These are phyloP conservation scores for Tricholomella constricta DNA, from an alignment of 768 basidiomycete species.

Conservation along the genomic window DNA sequence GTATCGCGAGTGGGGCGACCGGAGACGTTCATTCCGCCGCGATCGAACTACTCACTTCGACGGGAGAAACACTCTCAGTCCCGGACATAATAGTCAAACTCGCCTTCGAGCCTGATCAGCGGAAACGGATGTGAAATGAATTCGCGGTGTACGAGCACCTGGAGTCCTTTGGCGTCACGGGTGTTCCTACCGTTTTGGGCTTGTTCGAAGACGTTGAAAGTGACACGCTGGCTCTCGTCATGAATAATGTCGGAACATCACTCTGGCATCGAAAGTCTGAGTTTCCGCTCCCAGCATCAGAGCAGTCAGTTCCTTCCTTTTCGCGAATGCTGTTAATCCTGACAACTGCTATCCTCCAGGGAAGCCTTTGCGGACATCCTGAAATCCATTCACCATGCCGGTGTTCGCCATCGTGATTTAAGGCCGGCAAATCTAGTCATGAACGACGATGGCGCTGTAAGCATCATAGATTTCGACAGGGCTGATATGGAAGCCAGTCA, in stretches of 20 bases:
- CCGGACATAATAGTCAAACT: conserved; percentile 16
- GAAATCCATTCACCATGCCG: neutral
- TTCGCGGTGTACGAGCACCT: conserved; percentile 11
- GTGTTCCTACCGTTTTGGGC: conserved; percentile 16
- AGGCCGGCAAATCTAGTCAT: neutral
- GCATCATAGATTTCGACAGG: neutral
- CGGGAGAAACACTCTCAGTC: neutral
- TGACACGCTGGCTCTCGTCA: conserved; percentile 6
- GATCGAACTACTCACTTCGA: neutral
- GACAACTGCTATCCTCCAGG: neutral
- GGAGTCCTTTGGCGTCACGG: neutral
- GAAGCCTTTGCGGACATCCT: neutral
- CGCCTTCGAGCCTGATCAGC: conserved; percentile 6
- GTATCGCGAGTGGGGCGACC: conserved; percentile 16
- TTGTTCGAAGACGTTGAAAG: conserved; percentile 15
- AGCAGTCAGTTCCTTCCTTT: neutral
- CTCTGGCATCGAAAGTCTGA: neutral
- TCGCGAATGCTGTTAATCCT: neutral
- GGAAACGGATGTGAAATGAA: conserved; percentile 12
- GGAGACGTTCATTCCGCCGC: conserved; percentile 17
- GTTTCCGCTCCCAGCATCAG: neutral
- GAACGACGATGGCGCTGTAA: neutral
- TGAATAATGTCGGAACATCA: conserved; percentile 4
- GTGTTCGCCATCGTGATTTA: conserved; percentile 2
- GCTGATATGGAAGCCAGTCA: neutral